Percentiles rank a stretch among this genome's conserved stretches.
These are phyloP conservation scores for Ustilago trichophora DNA, from an alignment of 1,284 basidiomycete species.

Conservation along the genomic window DNA sequence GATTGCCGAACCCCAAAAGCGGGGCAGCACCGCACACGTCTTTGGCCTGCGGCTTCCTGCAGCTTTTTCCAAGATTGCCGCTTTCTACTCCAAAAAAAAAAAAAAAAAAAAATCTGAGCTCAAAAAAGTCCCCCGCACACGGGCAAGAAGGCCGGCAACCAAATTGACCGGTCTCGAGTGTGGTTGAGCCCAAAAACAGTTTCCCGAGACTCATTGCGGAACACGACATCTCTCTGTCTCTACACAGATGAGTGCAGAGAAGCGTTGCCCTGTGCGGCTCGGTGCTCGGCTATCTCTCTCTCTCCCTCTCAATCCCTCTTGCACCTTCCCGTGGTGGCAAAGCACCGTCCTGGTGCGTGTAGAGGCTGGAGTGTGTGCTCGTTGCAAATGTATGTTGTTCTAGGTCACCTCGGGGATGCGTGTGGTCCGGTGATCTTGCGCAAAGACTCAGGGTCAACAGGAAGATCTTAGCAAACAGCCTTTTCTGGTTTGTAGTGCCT, in stretches of 20 bases:
- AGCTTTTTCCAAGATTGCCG: no score
- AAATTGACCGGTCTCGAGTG: slow-evolving; percentile 28
- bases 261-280: slow-evolving; percentile 31
- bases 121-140: neutral
- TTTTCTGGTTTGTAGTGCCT: no score
- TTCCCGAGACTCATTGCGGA: slow-evolving; percentile 6
- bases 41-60: no score
- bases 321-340: slow-evolving; percentile 12
- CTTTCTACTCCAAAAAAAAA: neutral
- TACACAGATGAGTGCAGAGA: no score
- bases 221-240: slow-evolving; percentile 20
- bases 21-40: no score
- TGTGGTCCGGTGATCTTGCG: slow-evolving; percentile 22
- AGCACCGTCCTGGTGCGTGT: no score
- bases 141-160: slow-evolving; percentile 10
- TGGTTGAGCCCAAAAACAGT: neutral
- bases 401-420: no score
- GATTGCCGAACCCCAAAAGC: slow-evolving; percentile 10
- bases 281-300: slow-evolving; percentile 37
- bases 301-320: no score
- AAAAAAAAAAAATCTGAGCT: no score
- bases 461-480: no score
- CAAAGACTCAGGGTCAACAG: neutral
- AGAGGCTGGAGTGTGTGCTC: neutral
- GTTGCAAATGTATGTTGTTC: no score